Evolutionary conservation across 495 filamentous ascomycete species (phyloP).

Genomic region (Daldinia concentrica): DNA sequence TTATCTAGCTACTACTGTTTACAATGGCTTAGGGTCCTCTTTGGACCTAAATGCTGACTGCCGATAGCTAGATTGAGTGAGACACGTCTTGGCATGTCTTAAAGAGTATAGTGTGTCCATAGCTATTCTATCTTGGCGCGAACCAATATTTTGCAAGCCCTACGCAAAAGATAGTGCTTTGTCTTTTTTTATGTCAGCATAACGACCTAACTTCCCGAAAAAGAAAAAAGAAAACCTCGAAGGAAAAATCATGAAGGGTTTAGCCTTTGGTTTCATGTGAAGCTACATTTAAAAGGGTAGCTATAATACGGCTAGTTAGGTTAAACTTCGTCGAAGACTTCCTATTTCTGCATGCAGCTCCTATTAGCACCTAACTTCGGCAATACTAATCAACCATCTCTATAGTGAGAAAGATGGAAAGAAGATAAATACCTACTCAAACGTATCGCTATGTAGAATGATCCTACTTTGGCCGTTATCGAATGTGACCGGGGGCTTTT

Average conservation of each 20-base stretch:
- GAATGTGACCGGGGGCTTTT: slow-evolving; percentile 59
- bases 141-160: not conserved
- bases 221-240: too few relatives aligned
- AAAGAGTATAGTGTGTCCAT: not conserved
- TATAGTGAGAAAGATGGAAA: not conserved
- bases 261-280: not conserved
- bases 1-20: too few relatives aligned
- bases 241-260: not conserved
- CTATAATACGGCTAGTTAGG: not conserved
- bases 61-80: not conserved
- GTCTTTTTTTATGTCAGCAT: not conserved
- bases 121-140: not conserved
- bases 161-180: not conserved
- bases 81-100: not conserved
- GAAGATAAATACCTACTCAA: not conserved
- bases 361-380: not conserved
- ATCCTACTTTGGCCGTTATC: slow-evolving; percentile 60
- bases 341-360: not conserved
- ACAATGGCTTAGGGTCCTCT: too few relatives aligned
- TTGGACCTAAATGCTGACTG: not conserved
- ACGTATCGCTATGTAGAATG: slow-evolving; percentile 57
- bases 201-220: not conserved
- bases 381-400: not conserved
- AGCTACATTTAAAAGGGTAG: not conserved
- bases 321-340: not conserved